Conservation (phyloP, 2,329 filamentous ascomycete species). For the Fragosphaeria purpurea region DNA sequence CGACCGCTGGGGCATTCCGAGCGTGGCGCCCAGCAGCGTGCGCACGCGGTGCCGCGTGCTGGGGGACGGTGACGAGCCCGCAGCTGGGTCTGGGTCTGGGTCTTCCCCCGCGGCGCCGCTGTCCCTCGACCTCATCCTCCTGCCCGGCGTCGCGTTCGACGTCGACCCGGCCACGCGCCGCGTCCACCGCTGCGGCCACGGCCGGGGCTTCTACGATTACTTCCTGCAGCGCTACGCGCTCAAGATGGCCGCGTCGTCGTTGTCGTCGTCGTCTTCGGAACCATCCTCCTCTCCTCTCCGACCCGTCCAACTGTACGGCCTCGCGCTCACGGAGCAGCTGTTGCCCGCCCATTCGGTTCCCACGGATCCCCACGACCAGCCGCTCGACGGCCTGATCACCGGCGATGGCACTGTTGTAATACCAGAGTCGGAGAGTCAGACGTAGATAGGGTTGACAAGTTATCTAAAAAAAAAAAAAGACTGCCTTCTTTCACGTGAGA, state of each 20-base stretch:
- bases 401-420: constrained; percentile 45
- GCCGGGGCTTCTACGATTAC: constrained; percentile 93
- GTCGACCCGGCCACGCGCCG: constrained; percentile 36
- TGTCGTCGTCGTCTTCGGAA: neutral
- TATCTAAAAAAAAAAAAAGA: constrained; percentile 13
- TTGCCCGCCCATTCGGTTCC: constrained; percentile 57
- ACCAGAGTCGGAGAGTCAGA: neutral
- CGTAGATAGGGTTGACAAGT: constrained; percentile 33
- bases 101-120: constrained; percentile 22
- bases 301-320: constrained; percentile 53
- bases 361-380: constrained; percentile 66
- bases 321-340: constrained; percentile 80
- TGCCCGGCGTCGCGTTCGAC: constrained; percentile 93
- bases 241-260: constrained; percentile 19
- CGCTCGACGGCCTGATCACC: constrained; percentile 66
- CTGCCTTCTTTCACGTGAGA: neutral
- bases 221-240: constrained; percentile 68
- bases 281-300: constrained; percentile 17
- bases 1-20: constrained; percentile 95
- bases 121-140: constrained; percentile 69
- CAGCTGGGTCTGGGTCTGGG: too few relatives aligned
- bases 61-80: constrained; percentile 40
- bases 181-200: constrained; percentile 76
- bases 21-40: constrained; percentile 57
- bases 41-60: constrained; percentile 61